Evolutionary conservation across 1,139 yeast genomes (phyloP), one percentile per base, ranked within the genome.

Genomic region (Candida tetrigidarum): DNA sequence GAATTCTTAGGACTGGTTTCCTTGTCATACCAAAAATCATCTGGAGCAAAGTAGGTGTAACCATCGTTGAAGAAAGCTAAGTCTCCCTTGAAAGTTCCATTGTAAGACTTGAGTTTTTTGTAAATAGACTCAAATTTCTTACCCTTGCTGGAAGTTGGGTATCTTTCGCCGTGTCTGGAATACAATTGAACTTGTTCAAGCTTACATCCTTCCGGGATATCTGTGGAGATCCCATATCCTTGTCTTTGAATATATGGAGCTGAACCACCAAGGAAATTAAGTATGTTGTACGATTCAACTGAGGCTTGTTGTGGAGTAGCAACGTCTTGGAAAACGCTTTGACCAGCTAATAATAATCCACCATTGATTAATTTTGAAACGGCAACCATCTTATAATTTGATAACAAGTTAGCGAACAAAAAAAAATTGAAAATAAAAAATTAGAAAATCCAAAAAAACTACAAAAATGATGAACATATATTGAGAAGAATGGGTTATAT

Each of bases 121-220:
- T 54, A 46, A 26, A 64, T 44, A 8, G 53, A 52, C 36, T 62
- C 55, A 30, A 47, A 52, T 7, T 37, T 33, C 28, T 48, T 46
- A 18, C 74, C 76, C 15, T 58, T 56, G 29, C 58, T 52, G 16
- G 55, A 55, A 3, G 71, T 63, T 15, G 89, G 90, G 58, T 71
- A 86, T 55, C 93, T 69, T 57, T 84, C 91, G 11, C 92, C 93
- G 55, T 86, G 93, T 58, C 95, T 77, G 47, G 78, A 71, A 41
- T 81, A 64, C 48, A 81, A 63, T 51, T 81, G 83, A n/a, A 84
- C 87, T 59, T 83, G 90, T 49, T 82, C 83, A 41, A 84, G 70
- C 7, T 67, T 59, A 57, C 88, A 80, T 40, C 71, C 71, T 3
- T 59, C 68, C 7, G 91, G 90, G 38, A 66, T 54, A 23, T 63